These are phyloP conservation scores for Apiospora arundinis DNA, from an alignment of 2,329 filamentous ascomycete species.

Conservation along the genomic window DNA sequence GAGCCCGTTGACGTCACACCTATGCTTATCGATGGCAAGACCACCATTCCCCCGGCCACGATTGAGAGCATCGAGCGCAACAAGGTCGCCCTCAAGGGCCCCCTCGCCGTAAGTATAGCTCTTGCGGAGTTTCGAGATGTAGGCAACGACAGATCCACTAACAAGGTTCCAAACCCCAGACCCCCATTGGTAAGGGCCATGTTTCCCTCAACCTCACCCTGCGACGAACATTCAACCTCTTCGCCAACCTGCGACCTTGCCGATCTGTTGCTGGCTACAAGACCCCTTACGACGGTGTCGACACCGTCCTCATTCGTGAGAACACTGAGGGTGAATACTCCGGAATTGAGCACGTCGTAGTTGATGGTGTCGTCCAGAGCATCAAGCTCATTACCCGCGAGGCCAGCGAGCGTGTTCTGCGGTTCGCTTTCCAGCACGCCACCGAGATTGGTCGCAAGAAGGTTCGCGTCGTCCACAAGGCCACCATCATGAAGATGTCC, in stretches of 20 bases:
- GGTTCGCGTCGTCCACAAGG: slow-evolving; percentile 98
- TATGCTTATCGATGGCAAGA: slow-evolving; percentile 92
- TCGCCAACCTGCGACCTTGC: slow-evolving; percentile 98
- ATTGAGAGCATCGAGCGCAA: slow-evolving; percentile 94
- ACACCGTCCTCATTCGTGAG: slow-evolving; percentile 97
- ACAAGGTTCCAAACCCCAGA: slow-evolving; percentile 54
- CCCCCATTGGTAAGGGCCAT: slow-evolving; percentile 97
- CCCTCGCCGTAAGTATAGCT: slow-evolving; percentile 76
- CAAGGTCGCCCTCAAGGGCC: slow-evolving; percentile 97
- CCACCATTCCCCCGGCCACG: slow-evolving; percentile 88
- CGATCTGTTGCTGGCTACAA: slow-evolving; percentile 97
- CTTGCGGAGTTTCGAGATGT: neutral
- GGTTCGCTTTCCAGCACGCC: slow-evolving; percentile 98
- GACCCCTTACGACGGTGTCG: slow-evolving; percentile 96
- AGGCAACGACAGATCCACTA: neutral
- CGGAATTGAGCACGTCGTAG: slow-evolving; percentile 97
- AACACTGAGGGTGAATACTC: slow-evolving; percentile 99
- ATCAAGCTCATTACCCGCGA: slow-evolving; percentile 99
- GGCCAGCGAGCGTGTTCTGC: slow-evolving; percentile 92
- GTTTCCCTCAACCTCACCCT: slow-evolving; percentile 99
- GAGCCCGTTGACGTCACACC: slow-evolving; percentile 97
- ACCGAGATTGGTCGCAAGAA: slow-evolving; percentile 92
- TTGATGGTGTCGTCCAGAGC: slow-evolving; percentile 97
- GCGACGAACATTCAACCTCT: slow-evolving; percentile 98
- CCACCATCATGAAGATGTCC: slow-evolving; percentile 99